Evolutionary conservation across 139 green algal genomes (phyloP).

Genomic region (Ettlia oleoabundans): DNA sequence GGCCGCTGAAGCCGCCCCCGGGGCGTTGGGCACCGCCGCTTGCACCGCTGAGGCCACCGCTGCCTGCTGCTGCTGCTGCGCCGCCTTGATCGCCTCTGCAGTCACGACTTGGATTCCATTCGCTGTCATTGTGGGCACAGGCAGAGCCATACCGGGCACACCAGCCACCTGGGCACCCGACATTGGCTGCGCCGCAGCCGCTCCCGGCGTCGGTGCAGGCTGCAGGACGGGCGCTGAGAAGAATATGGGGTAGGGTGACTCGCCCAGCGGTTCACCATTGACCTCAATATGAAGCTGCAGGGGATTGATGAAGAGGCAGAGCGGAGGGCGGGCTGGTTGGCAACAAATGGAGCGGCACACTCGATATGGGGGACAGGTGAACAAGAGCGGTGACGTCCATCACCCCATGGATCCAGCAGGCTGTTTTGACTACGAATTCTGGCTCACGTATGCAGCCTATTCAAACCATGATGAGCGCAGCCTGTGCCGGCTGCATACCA

Average conservation of each 20-base stretch:
- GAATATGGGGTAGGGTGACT: conserved; percentile 90
- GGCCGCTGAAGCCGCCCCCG: not conserved
- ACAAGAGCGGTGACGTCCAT: too few relatives aligned
- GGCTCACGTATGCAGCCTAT: too few relatives aligned
- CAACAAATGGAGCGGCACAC: too few relatives aligned
- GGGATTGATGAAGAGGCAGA: not conserved
- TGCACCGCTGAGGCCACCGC: not conserved
- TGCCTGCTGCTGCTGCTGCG: not conserved
- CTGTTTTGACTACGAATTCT: too few relatives aligned
- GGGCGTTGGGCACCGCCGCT: not conserved
- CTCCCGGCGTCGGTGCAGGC: not conserved
- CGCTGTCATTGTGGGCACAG: not conserved
- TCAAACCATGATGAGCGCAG: too few relatives aligned
- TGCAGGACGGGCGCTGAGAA: conserved; percentile 69
- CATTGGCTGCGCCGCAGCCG: not conserved
- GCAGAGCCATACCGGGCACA: not conserved
- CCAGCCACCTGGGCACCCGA: not conserved
- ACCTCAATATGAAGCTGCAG: conserved; percentile 66
- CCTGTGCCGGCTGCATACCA: too few relatives aligned
- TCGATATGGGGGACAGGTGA: too few relatives aligned
- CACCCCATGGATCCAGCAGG: too few relatives aligned
- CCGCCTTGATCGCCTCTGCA: not conserved
- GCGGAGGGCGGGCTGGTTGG: too few relatives aligned
- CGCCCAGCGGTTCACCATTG: conserved; percentile 78
- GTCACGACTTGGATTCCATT: not conserved